These are phyloP conservation scores for Microbotryum intermedium DNA, from an alignment of 1,284 basidiomycete species.

Conservation along the genomic window DNA sequence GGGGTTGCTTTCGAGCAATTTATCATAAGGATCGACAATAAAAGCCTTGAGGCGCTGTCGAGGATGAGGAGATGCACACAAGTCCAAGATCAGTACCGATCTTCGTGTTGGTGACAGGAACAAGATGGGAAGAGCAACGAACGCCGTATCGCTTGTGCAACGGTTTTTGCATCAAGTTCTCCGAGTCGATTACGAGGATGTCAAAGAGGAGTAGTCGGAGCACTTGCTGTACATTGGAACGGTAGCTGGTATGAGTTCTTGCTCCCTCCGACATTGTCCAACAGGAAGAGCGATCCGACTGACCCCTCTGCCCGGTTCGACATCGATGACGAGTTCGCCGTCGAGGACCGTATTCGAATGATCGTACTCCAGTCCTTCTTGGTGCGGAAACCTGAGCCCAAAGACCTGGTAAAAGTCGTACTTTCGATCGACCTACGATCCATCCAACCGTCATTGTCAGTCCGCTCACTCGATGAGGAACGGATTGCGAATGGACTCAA, in stretches of 20 bases:
- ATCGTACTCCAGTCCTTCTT: conserved; percentile 56
- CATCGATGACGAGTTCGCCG: conserved; percentile 88
- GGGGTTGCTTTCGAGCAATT: conserved; percentile 60
- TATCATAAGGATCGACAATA: conserved; percentile 71
- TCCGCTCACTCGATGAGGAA: neutral
- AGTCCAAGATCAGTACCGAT: neutral
- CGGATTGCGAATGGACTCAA: conserved; percentile 42
- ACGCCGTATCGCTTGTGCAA: conserved; percentile 87
- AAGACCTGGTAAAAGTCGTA: conserved; percentile 69
- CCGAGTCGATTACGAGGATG: conserved; percentile 75
- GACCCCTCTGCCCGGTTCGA: conserved; percentile 59
- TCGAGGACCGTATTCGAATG: conserved; percentile 72
- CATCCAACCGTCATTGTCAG: neutral
- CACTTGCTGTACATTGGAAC: conserved; percentile 51
- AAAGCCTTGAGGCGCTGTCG: conserved; percentile 67
- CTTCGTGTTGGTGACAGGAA: neutral
- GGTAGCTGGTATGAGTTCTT: conserved; percentile 1
- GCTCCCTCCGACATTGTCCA: neutral
- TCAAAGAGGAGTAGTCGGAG: conserved; percentile 85
- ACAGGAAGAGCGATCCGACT: conserved; percentile 45
- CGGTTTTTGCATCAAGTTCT: conserved; percentile 74
- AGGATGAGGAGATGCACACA: neutral
- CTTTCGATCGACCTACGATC: conserved; percentile 79
- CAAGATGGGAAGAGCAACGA: conserved; percentile 35
- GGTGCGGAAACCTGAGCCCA: conserved; percentile 81